Evolutionary conservation across 2,329 filamentous ascomycete genomes (phyloP).

Genomic region (Phialophora verrucosa): DNA sequence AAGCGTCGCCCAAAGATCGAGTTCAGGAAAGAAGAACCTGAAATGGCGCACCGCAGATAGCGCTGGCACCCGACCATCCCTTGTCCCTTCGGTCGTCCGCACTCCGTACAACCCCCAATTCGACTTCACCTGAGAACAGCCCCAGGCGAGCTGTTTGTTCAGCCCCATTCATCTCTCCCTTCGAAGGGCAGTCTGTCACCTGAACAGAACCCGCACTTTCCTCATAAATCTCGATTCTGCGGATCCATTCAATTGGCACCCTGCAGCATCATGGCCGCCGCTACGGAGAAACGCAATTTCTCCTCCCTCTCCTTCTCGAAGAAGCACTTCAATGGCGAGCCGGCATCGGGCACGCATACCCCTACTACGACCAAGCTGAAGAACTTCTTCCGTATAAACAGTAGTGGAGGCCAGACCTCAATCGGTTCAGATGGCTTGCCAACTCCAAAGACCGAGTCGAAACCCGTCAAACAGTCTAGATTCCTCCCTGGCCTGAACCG

Average conservation of each 20-base stretch:
- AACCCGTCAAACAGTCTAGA: conserved; percentile 78
- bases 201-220: not conserved
- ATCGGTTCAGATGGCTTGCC: conserved; percentile 50
- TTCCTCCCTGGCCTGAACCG: conserved; percentile 88
- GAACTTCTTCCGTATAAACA: conserved; percentile 72
- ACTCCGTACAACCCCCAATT: conserved; percentile 14
- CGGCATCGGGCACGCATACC: conserved; percentile 57
- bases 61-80: conserved; percentile 17
- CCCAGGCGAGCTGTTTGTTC: conserved; percentile 8
- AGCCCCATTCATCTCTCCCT: conserved; percentile 14
- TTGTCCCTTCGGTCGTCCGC: conserved; percentile 18
- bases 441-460: conserved; percentile 63
- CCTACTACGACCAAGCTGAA: conserved; percentile 65
- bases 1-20: conserved; percentile 17
- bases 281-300: conserved; percentile 56
- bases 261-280: conserved; percentile 48
- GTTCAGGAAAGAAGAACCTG: conserved; percentile 25
- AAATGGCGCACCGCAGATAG: conserved; percentile 37
- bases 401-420: conserved; percentile 54
- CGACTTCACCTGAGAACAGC: conserved; percentile 14
- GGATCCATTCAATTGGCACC: conserved; percentile 40
- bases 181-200: not conserved
- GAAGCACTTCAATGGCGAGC: conserved; percentile 49
- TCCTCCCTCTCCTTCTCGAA: conserved; percentile 53
- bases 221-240: conserved; percentile 30